These are phyloP conservation scores for Trypethelium eluteriae DNA, from an alignment of 495 filamentous ascomycete genomes.

Conservation along the genomic window DNA sequence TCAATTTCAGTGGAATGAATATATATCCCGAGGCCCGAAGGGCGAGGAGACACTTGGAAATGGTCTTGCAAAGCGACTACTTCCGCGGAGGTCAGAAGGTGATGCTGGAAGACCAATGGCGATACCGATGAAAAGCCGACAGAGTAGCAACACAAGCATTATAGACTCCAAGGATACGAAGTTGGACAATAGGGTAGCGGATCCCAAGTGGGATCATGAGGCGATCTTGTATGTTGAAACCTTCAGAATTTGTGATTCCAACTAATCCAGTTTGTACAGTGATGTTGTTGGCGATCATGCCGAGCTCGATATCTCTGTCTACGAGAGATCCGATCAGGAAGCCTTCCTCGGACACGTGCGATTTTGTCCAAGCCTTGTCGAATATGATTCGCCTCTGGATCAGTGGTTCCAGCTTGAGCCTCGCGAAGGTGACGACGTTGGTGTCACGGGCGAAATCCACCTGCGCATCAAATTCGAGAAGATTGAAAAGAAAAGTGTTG, in stretches of 20 bases:
- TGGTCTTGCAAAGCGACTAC: not conserved
- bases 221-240: slow-evolving; percentile 72
- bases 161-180: slow-evolving; percentile 52
- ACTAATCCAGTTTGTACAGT: slow-evolving; percentile 41
- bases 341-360: slow-evolving; percentile 88
- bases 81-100: slow-evolving; percentile 24
- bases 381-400: slow-evolving; percentile 61
- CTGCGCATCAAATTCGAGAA: slow-evolving; percentile 79
- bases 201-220: slow-evolving; percentile 92
- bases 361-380: slow-evolving; percentile 47
- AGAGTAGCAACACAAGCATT: slow-evolving; percentile 88
- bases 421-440: slow-evolving; percentile 55
- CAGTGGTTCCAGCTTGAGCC: slow-evolving; percentile 78
- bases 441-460: slow-evolving; percentile 84
- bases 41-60: slow-evolving; percentile 35
- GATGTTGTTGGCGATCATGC: slow-evolving; percentile 91
- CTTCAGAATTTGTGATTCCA: not conserved
- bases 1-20: slow-evolving; percentile 92
- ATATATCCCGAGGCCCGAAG: slow-evolving; percentile 79
- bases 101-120: slow-evolving; percentile 79
- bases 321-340: slow-evolving; percentile 78
- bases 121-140: slow-evolving; percentile 86
- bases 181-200: slow-evolving; percentile 60
- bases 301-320: slow-evolving; percentile 87
- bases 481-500: slow-evolving; percentile 86